Base-by-base conservation (phyloP, 164 flowering plant species). In the Houttuynia cordata region DNA sequence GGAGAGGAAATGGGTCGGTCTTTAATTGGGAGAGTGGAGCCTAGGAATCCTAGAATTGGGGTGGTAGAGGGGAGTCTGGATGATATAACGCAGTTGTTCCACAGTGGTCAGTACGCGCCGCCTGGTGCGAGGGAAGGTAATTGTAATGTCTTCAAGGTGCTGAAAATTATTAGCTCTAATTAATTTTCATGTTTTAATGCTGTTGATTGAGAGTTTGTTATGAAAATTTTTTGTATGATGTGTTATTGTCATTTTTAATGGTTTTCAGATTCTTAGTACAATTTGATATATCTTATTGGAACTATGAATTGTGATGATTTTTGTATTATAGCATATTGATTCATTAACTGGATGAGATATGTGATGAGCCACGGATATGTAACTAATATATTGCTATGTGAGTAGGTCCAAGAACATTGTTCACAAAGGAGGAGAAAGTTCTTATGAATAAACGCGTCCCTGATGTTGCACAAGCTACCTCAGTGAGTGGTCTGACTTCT, bases 371-470 rank as follows among this genome's bases (percentile, higher is more conserved):
- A 42, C 17, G 9, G 42, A 57, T 22, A 4, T 9, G 22, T 57
- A 22, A 8, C 49, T 62, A 42, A 37, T 60, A 7, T 58, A 39
- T 61, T 12, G 59, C 56, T 52, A 45, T 21, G 40, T 45, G 47
- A 59, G 55, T 63, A 75, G 75, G 75, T 34, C 81, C 64, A n/a
- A 83, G 88, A 8, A 84, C 80, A 79, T 72, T 93, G 77, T 87
- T 90, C 49, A 69, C 91, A 0, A 82, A 79, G 74, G 94, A 93
- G 74, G 99, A 93, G 67, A 90, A 82, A 69, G 56, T 63, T 60
- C 67, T 93, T 24, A 51, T 90, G 65, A 93, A 86, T 74, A 80
- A 58, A 72, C 80, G 82, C 49, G 63, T 67, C 56, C 98, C 96
- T 67, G 78, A 80, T 73, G 66, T 87, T 21, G 78, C 74, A 7